Evolutionary conservation across 257 asterid species (phyloP).

Genomic region (Fraxinus pennsylvanica): DNA sequence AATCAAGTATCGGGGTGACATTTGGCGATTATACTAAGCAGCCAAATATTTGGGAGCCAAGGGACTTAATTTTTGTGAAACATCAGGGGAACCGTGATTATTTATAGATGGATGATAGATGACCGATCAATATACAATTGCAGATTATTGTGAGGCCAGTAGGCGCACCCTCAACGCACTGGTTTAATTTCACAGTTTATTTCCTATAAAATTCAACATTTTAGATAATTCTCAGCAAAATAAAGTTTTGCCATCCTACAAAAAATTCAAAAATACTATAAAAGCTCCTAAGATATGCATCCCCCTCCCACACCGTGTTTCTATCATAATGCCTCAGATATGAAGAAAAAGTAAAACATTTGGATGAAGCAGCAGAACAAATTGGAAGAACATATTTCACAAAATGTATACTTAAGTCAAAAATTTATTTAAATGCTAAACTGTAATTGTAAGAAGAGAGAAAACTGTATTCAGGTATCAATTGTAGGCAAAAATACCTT

Average conservation of each 20-base stretch:
- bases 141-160: background rate
- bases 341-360: background rate
- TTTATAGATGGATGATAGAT: background rate
- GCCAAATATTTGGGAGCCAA: background rate
- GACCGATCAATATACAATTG: background rate
- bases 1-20: background rate
- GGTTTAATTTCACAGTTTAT: background rate
- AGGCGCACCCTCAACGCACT: background rate
- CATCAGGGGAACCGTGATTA: background rate
- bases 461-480: background rate
- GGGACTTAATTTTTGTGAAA: background rate
- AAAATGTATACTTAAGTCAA: background rate
- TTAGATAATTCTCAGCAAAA: background rate
- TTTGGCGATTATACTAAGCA: background rate
- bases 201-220: no score
- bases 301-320: background rate
- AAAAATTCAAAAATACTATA: background rate
- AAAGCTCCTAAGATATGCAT: background rate
- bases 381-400: background rate
- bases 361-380: conserved; percentile 7
- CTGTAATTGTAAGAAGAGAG: background rate
- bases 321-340: background rate
- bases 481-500: conserved; percentile 53
- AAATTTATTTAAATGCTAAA: background rate
- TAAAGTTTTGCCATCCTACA: background rate